phyloP scores from a whole-genome alignment of 2,329 filamentous ascomycete species.

The Dactylonectria estremocensis region DNA sequence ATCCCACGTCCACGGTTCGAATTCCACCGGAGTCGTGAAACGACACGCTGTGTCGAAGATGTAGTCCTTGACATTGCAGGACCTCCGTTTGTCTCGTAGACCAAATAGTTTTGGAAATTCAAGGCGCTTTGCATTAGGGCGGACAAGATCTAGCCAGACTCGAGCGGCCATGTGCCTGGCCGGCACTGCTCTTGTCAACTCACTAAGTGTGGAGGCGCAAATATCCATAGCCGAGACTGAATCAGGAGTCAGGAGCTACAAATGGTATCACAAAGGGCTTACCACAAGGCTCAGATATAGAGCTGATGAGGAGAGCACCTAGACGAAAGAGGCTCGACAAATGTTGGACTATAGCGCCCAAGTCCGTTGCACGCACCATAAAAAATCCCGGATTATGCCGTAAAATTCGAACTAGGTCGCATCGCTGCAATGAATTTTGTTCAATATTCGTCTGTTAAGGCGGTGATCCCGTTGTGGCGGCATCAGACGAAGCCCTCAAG shows the following conservation, averaged over 20 bases:
- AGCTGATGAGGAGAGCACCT: background rate
- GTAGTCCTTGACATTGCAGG: slow-evolving; percentile 6
- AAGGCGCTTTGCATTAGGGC: background rate
- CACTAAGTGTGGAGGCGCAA: background rate
- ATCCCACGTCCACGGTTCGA: slow-evolving; percentile 19
- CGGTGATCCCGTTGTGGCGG: slow-evolving; percentile 11
- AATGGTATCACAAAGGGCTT: background rate
- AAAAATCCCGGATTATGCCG: background rate
- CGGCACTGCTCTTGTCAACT: background rate
- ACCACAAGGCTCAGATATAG: background rate
- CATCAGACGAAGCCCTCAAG: slow-evolving; percentile 1
- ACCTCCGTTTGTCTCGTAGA: slow-evolving; percentile 5
- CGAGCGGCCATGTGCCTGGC: background rate
- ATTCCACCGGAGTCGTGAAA: slow-evolving; percentile 8
- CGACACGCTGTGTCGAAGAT: background rate
- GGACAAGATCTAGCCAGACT: background rate
- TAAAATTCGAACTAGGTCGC: background rate
- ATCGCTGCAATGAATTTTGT: background rate
- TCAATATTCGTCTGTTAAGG: background rate
- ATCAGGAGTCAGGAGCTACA: background rate
- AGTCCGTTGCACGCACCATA: background rate
- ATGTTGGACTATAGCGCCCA: background rate
- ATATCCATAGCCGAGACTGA: background rate
- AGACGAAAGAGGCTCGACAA: background rate
- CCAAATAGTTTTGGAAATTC: background rate